Evolutionary conservation across 2,329 filamentous ascomycete genomes (phyloP).

Genomic region (Calycina herbarum): DNA sequence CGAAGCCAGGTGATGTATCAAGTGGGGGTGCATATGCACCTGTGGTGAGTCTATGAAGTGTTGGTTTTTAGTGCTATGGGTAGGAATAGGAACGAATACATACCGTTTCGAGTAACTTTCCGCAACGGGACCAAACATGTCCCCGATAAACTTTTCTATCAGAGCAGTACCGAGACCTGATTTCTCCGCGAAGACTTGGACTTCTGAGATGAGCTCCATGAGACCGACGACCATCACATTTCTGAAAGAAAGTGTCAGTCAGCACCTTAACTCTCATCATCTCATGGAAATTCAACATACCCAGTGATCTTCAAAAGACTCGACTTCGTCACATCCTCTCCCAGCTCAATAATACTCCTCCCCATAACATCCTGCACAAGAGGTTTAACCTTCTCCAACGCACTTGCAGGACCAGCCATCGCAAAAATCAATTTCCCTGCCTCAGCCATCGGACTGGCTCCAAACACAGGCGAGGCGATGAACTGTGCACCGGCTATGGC

Average conservation of each 20-base stretch:
- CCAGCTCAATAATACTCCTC: too few relatives aligned
- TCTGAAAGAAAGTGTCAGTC: background rate
- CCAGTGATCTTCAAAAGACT: too few relatives aligned
- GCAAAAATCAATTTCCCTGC: conserved; percentile 1
- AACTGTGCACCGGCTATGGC: background rate
- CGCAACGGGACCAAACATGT: too few relatives aligned
- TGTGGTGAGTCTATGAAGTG: background rate
- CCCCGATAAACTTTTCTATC: background rate
- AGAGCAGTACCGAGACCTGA: background rate
- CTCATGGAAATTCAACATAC: too few relatives aligned
- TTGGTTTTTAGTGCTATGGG: too few relatives aligned
- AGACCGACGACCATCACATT: background rate
- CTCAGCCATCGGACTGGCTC: background rate
- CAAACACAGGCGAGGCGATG: background rate
- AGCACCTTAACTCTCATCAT: too few relatives aligned
- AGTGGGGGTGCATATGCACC: background rate
- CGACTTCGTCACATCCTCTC: too few relatives aligned
- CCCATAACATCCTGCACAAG: too few relatives aligned
- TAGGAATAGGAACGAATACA: too few relatives aligned
- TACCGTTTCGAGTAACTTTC: too few relatives aligned
- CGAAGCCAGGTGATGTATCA: background rate
- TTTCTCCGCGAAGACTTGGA: background rate
- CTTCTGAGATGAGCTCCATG: background rate
- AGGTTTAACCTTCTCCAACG: background rate
- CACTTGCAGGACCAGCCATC: background rate